Conservation (phyloP, 345 rosid species). For the Lenwebbia sp. region DNA sequence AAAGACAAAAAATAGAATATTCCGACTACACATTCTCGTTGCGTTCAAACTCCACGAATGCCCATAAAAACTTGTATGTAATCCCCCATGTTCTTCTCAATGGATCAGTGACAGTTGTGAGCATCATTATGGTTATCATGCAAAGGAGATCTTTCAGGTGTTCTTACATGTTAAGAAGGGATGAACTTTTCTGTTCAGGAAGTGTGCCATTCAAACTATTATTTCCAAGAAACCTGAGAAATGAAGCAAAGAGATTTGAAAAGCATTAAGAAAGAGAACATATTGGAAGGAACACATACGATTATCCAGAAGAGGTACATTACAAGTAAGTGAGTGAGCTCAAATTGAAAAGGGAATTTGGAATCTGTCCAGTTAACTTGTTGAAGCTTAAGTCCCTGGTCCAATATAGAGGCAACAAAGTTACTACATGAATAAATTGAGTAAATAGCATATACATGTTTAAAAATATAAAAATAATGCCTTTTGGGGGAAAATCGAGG, state of each 20-base stretch:
- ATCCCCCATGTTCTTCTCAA: background rate
- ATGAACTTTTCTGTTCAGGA: constrained; percentile 31
- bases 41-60: background rate
- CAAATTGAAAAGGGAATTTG: constrained; percentile 30
- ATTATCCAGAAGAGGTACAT: constrained; percentile 4
- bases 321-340: constrained; percentile 43
- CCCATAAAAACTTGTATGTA: background rate
- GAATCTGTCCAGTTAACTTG: constrained; percentile 12
- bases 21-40: background rate
- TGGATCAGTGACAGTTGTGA: background rate
- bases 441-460: background rate
- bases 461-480: background rate
- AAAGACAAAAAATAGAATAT: background rate
- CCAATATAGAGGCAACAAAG: background rate
- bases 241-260: background rate
- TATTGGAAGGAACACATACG: background rate
- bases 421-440: background rate
- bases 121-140: background rate
- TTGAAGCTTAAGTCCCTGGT: constrained; percentile 43
- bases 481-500: background rate
- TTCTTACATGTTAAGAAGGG: constrained; percentile 48
- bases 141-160: background rate
- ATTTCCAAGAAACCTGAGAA: constrained; percentile 56
- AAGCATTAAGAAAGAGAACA: background rate
- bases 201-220: constrained; percentile 43